Evolutionary conservation across 345 rosid genomes (phyloP), one percentile per base, ranked within the genome.

Genomic region (Syzygium grande): DNA sequence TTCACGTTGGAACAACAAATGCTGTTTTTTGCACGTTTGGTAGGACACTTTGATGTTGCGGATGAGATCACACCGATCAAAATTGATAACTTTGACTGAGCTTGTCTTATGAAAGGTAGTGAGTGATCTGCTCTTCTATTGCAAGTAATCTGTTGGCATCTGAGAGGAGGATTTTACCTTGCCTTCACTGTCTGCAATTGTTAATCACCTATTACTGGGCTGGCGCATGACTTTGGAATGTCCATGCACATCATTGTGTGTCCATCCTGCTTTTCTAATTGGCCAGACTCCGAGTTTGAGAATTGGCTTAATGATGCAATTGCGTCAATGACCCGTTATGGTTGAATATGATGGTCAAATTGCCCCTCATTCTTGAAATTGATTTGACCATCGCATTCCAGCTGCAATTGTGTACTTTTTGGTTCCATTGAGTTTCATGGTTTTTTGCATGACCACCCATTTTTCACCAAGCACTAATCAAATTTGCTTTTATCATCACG

Each of bases 1-100:
- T 96, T 95, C 92, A 96, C 99, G 2, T 87, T 98, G 86, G 99
- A 98, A 89, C 99, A 98, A 88, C 96, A 95, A 68, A 97, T 96
- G 98, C 88, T 94, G 89, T 98, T 96, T 89, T 98, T 98, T 83
- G 98, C 97, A 43, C 93, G 96, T 55, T 90, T 94, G 88, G 87
- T 96, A 30, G 98, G 98, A 84, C 91, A 91, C 77, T 98, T 96
- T 88, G 58, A 88, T 49, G 96, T 98, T 85, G 98, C 97, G 11
- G 99, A 96, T 90, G 92, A 91, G 11, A 96, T 96, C 83, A 92
- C 87, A 85, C 96, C 97, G 2, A 92, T 96, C 91, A 94, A 90
- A 90, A 90, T 98, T 16, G 96, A 96, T 87, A 96, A 96, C 96
- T 93, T 96, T 25, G 97, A 94, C 92, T 90, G 52, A 92, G 77